phyloP scores from a whole-genome alignment of 805 yeast species.

The Candida nonsorbophila region DNA sequence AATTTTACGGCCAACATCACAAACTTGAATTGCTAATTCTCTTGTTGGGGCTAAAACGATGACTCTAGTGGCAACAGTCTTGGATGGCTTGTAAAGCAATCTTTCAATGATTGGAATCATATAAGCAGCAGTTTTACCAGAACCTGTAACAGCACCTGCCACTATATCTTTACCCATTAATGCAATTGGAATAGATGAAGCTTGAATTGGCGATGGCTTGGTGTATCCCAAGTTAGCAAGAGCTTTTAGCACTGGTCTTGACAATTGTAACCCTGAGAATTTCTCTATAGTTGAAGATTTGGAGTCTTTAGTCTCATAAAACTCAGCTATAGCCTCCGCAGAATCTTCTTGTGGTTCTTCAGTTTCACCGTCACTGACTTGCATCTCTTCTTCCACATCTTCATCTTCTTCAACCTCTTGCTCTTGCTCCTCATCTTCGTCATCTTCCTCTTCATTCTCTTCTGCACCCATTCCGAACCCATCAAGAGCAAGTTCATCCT shows the following conservation, averaged over 20 bases:
- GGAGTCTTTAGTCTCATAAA: conserved; percentile 50
- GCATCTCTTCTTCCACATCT: conserved; percentile 21
- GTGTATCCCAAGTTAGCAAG: conserved; percentile 73
- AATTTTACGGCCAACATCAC: conserved; percentile 85
- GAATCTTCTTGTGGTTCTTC: conserved; percentile 52
- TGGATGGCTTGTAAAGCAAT: conserved; percentile 80
- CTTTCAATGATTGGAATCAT: conserved; percentile 95
- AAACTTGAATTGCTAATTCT: conserved; percentile 94
- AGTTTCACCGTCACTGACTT: conserved; percentile 15
- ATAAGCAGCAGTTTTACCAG: conserved; percentile 98
- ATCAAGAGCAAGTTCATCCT: conserved; percentile 38
- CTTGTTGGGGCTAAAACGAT: conserved; percentile 92
- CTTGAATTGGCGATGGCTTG: conserved; percentile 92
- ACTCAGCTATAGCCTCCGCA: conserved; percentile 77
- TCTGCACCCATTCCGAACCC: conserved; percentile 44
- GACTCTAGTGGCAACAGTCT: conserved; percentile 84
- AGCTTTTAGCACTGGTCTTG: conserved; percentile 88
- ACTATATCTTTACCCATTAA: conserved; percentile 91
- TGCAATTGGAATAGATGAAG: conserved; percentile 90
- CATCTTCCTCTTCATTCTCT: conserved; percentile 19
- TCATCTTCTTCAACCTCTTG: conserved; percentile 20
- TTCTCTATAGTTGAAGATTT: conserved; percentile 49
- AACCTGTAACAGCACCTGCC: conserved; percentile 99
- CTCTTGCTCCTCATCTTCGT: conserved; percentile 19
- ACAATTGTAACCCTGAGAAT: conserved; percentile 73